A percentile compares a stretch with the other conserved stretches of the same genome.
Evolutionary conservation across 345 rosid genomes (phyloP).

Genomic region (Adansonia digitata): DNA sequence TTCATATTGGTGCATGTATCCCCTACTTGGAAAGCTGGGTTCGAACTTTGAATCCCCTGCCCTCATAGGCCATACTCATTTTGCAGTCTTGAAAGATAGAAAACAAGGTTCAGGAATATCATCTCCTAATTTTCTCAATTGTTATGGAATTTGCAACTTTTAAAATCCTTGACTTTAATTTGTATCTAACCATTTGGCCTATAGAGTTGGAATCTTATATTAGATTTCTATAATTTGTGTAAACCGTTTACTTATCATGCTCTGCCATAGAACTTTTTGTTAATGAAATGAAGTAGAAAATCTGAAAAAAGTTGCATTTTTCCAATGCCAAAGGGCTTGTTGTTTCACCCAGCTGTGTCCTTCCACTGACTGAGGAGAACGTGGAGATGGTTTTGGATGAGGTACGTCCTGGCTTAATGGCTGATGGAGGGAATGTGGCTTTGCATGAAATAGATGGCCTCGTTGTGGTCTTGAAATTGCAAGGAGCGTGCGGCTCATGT

Average conservation of each 20-base stretch:
- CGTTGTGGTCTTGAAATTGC: constrained; percentile 79
- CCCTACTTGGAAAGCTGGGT: no score
- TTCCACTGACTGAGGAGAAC: constrained; percentile 83
- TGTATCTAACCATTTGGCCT: neutral
- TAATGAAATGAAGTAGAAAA: neutral
- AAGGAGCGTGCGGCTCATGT: constrained; percentile 98
- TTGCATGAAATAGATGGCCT: constrained; percentile 93
- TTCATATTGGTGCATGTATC: no score
- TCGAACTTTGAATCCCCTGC: no score
- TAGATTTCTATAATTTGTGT: neutral
- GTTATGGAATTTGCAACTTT: neutral
- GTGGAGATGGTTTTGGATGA: constrained; percentile 86
- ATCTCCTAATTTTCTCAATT: neutral
- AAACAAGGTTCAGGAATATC: neutral
- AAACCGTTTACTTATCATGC: neutral
- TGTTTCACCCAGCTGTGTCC: constrained; percentile 56
- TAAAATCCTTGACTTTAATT: neutral
- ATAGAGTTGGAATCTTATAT: neutral
- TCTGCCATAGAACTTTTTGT: neutral
- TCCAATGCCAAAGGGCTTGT: constrained; percentile 31
- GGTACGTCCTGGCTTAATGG: constrained; percentile 86
- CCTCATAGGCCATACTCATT: no score
- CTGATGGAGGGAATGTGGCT: constrained; percentile 94
- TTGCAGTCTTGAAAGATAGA: no score
- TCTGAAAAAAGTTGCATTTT: neutral